Evolutionary conservation across 2,329 filamentous ascomycete genomes (phyloP).

Genomic region (Pezicula radicicola): DNA sequence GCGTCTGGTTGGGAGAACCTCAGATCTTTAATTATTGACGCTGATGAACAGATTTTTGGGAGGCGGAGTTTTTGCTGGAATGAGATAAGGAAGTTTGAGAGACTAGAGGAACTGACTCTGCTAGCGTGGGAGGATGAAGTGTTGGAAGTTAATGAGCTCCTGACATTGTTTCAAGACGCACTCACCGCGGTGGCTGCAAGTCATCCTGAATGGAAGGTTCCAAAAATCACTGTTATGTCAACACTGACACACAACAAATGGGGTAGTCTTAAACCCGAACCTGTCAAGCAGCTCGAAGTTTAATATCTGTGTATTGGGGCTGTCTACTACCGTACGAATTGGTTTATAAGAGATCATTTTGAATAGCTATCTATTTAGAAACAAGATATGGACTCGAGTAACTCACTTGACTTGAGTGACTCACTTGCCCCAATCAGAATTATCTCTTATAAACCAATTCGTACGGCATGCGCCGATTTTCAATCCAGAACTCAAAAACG

Average conservation of each 20-base stretch:
- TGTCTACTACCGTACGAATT: no score
- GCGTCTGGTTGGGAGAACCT: constrained; percentile 14
- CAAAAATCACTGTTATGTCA: constrained; percentile 6
- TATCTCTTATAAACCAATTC: no score
- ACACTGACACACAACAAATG: constrained; percentile 2
- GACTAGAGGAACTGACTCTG: constrained; percentile 13
- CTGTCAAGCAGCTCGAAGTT: no score
- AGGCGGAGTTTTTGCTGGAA: constrained; percentile 15
- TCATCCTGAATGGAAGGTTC: constrained; percentile 11
- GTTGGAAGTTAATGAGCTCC: constrained; percentile 1
- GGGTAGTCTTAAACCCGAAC: background rate
- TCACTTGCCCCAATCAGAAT: no score
- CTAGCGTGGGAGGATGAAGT: constrained; percentile 10
- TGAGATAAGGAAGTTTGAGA: constrained; percentile 12
- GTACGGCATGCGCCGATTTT: no score
- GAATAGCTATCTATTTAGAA: no score
- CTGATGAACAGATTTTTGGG: constrained; percentile 12
- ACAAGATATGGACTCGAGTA: no score
- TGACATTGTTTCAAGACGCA: constrained; percentile 6
- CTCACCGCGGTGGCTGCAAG: constrained; percentile 3
- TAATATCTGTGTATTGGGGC: no score
- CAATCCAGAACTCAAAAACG: no score
- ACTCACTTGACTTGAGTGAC: no score
- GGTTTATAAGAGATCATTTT: no score
- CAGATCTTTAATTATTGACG: constrained; percentile 10